Conservation (phyloP, 108 stramenopile species). For the Skeletonema grethae region DNA sequence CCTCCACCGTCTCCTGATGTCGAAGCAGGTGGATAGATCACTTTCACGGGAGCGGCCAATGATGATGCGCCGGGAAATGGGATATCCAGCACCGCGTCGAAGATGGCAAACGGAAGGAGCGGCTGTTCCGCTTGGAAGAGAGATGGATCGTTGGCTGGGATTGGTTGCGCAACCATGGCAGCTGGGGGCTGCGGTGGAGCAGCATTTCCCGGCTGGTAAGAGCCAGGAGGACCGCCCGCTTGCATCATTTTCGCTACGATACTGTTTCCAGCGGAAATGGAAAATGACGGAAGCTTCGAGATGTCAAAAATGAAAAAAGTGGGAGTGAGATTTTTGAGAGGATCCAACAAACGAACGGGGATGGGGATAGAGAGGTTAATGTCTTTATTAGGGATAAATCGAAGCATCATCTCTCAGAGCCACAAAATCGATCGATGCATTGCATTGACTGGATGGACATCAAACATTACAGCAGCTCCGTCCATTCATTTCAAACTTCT, state of each 20-base stretch:
- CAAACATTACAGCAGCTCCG: not conserved
- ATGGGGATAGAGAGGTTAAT: too few relatives aligned
- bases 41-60: conserved; percentile 2
- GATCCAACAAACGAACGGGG: too few relatives aligned
- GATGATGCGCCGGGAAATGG: conserved; percentile 32
- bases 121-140: conserved; percentile 1
- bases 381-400: too few relatives aligned
- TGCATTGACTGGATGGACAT: not conserved
- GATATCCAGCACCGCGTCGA: conserved; percentile 38
- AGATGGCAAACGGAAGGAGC: conserved; percentile 33
- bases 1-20: not conserved
- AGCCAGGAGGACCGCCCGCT: conserved; percentile 12
- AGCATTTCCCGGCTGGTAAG: not conserved
- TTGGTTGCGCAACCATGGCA: conserved; percentile 3
- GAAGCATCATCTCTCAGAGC: not conserved
- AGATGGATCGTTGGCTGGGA: conserved; percentile 17
- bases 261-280: not conserved
- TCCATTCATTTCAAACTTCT: not conserved
- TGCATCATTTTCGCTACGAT: conserved; percentile 19
- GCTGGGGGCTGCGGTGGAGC: conserved; percentile 18
- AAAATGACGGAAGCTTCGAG: too few relatives aligned
- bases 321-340: too few relatives aligned
- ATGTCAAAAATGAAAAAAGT: too few relatives aligned
- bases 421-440: not conserved
- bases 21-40: conserved; percentile 17